Base-by-base conservation (phyloP, 306 rosid species). In the Potentilla sterilis region DNA sequence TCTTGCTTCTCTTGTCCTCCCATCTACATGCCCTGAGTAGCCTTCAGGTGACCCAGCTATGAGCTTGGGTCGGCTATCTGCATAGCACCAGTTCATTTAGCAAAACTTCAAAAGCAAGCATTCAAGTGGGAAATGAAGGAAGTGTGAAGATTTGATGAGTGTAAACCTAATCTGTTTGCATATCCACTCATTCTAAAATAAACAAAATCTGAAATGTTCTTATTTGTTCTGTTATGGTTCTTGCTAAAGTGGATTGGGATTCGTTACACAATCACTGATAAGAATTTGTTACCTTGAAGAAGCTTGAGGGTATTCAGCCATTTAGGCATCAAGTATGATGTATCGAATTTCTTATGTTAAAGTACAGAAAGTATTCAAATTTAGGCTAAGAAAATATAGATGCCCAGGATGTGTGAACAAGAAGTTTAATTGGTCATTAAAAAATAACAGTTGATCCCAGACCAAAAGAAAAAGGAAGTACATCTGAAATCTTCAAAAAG, bases 41-140 rank as follows among this genome's bases (percentile, higher is more conserved):
- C 99, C 99, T 81, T 96, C 99, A 10, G 89, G 58, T 57, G 99
- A 96, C 75, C 99, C 99, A 43, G 98, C 90, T 69, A 96, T 85
- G 52, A 96, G 81, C 88, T 89, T 92, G 21, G 99, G 96, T 73
- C 93, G 85, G 85, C 97, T 89, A 87, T 88, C 99, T 96, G 89
- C 76, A 71, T 41, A 77, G 73, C 79, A 83, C 66, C 59, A 81
- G 74, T 75, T 79, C 74, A 79, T 63, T 82, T 69, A 82, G 75
- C 58, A 78, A 24, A 65, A 7, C 15, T 54, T 48, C 7, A 3
- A 38, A 64, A 71, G 48, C 44, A 43, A 72, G 65, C 73, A 73
- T 19, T 62, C 69, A 68, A 59, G 59, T 22, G 19, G 43, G 70
- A 41, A 77, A 81, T 32, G n/a, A 24, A 70, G 65, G 24, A 52